Base-by-base conservation (phyloP, 2,329 filamentous ascomycete genomes). In the Colletotrichum sp. region DNA sequence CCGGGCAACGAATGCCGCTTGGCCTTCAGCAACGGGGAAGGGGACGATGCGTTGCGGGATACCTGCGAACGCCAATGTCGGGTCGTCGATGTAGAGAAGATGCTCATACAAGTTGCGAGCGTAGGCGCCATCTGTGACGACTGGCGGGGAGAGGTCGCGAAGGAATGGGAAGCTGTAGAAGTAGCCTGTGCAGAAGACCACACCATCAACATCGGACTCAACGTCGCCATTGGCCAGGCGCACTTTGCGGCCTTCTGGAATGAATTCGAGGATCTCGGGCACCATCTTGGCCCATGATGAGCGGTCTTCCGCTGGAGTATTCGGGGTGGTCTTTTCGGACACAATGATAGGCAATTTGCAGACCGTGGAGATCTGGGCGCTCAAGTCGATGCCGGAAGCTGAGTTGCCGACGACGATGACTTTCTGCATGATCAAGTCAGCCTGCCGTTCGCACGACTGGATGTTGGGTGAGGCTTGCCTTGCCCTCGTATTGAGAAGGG, bases 171-270 rank as follows among this genome's bases (percentile, higher is more conserved):
- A 94, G 7, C 93, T 93, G 84, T 95, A 98, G 72, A 98, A 91
- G 81, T 98, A 99, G 1, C 96, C 96, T 0, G 96, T 98, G 83
- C 95, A 96, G 84, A 96, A 98, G 32, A 99, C 83, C 7, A 98
- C 86, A 2, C 92, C 90, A 80, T 98, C 96, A 72, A 99, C 84
- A 39, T 92, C 86, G 4, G 85, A 85, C 81, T 95, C 94, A 12
- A 93, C 81, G 0, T 87, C 87, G 3, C 93, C 94, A 80, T 95
- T 89, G 55, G 89, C 87, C 77, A 98, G 95, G 36, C 89, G 87
- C 0, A 95, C 71, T 4, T 60, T 66, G 85, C 86, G 28, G 85
- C 88, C 77, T 87, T 86, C 79, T 0, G 83, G 80, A 36, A 81
- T 83, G 76, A 81, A 90, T 81, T 79, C 89, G 2, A 86, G 84